Evolutionary conservation across 371 early-diverging fungal genomes (phyloP).

Genomic region (Rhizopus stolonifer): DNA sequence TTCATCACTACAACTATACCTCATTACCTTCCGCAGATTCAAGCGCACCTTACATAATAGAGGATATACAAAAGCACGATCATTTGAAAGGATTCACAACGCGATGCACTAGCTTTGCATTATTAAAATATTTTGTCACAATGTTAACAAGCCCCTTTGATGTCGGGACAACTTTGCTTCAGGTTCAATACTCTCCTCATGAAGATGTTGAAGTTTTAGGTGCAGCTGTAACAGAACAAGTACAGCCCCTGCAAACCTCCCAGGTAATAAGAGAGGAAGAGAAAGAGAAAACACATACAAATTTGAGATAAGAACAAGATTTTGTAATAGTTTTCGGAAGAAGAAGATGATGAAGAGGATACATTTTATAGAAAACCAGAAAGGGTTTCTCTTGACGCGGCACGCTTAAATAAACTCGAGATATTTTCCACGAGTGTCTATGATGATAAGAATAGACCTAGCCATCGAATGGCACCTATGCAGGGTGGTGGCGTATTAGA

Average conservation of each 20-base stretch:
- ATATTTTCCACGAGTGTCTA: slow-evolving; percentile 49
- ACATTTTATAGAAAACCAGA: slow-evolving; percentile 34
- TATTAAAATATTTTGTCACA: slow-evolving; percentile 63
- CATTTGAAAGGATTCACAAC: slow-evolving; percentile 38
- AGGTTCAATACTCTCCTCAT: slow-evolving; percentile 78
- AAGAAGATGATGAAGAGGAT: slow-evolving; percentile 28
- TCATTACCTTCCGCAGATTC: slow-evolving; percentile 40
- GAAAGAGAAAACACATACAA: too few relatives aligned
- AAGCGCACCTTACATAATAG: slow-evolving; percentile 19
- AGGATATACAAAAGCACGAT: slow-evolving; percentile 9
- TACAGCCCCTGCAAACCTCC: background rate
- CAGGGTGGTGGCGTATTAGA: slow-evolving; percentile 61
- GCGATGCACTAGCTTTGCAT: slow-evolving; percentile 62
- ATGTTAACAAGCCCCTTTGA: slow-evolving; percentile 74
- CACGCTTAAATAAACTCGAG: slow-evolving; percentile 15
- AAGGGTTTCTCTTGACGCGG: slow-evolving; percentile 15
- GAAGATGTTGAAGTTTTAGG: slow-evolving; percentile 44
- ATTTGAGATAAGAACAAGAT: too few relatives aligned
- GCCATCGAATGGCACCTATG: slow-evolving; percentile 62
- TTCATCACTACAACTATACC: slow-evolving; percentile 47
- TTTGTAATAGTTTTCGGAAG: slow-evolving; percentile 7
- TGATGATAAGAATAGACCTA: slow-evolving; percentile 57
- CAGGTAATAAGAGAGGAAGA: too few relatives aligned
- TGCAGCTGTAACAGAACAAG: slow-evolving; percentile 1
- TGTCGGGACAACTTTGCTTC: slow-evolving; percentile 73